phyloP scores from a whole-genome alignment of 352 stramenopile species.

The Blastocystis sp. region DNA sequence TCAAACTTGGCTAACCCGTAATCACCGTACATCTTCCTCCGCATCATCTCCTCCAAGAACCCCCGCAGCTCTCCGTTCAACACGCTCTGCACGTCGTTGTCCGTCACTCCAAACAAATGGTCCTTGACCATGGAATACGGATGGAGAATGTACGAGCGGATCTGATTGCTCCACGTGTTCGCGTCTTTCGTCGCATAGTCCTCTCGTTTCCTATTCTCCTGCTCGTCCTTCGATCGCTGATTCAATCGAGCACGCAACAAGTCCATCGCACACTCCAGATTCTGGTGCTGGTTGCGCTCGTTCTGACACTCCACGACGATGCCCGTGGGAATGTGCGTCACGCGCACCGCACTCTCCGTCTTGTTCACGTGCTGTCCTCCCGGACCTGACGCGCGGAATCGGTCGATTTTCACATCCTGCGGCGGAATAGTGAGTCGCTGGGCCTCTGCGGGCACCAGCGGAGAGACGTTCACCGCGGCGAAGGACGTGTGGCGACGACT shows the following conservation, averaged over 20 bases:
- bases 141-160: constrained; percentile 41
- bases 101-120: background rate
- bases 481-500: constrained; percentile 58
- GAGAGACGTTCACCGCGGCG: constrained; percentile 57
- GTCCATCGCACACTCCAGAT: constrained; percentile 87
- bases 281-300: constrained; percentile 75
- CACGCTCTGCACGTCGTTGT: background rate
- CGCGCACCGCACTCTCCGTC: constrained; percentile 85
- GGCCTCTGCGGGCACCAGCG: background rate
- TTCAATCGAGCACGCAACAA: background rate
- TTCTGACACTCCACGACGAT: constrained; percentile 66
- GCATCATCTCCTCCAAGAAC: background rate
- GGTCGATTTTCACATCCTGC: constrained; percentile 88
- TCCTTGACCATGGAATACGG: constrained; percentile 48
- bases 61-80: constrained; percentile 13
- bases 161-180: constrained; percentile 33
- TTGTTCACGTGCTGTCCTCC: constrained; percentile 99
- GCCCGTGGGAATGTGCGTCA: constrained; percentile 91
- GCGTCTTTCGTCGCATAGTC: background rate
- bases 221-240: background rate
- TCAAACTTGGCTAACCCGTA: background rate
- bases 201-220: background rate
- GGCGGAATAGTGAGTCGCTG: constrained; percentile 72
- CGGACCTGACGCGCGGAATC: constrained; percentile 83
- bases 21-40: constrained; percentile 15